phyloP scores from a whole-genome alignment of 257 asterid genomes.

The Forsythia suspensa region DNA sequence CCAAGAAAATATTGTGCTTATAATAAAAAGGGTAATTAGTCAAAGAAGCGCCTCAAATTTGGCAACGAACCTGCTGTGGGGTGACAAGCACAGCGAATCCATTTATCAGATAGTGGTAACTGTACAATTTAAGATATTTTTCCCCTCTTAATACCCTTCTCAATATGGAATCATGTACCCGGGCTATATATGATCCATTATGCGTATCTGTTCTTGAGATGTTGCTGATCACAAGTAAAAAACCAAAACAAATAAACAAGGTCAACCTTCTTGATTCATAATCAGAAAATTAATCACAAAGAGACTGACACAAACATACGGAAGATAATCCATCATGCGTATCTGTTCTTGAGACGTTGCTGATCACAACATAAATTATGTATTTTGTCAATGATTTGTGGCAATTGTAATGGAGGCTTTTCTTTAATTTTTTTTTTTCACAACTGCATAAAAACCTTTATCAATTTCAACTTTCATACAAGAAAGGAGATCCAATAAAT shows the following conservation, averaged over 20 bases:
- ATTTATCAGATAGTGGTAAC: slow-evolving; percentile 89
- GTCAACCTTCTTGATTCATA: slow-evolving; percentile 12
- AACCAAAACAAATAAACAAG: slow-evolving; percentile 7
- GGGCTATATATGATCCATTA: slow-evolving; percentile 48
- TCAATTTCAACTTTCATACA: slow-evolving; percentile 9
- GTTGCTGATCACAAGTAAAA: slow-evolving; percentile 49
- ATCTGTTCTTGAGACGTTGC: too few species aligned
- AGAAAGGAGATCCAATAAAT: not conserved
- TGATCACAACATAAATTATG: too few species aligned
- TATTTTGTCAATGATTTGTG: not conserved
- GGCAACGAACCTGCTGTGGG: slow-evolving; percentile 65
- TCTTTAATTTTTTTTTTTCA: not conserved
- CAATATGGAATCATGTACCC: slow-evolving; percentile 72
- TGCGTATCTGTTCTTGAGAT: slow-evolving; percentile 38
- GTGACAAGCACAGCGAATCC: slow-evolving; percentile 94
- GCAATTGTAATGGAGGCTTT: not conserved
- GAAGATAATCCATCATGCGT: too few species aligned
- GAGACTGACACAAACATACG: slow-evolving; percentile 11
- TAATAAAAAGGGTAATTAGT: not conserved
- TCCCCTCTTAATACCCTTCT: slow-evolving; percentile 62
- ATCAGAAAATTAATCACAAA: not conserved
- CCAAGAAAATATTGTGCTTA: not conserved
- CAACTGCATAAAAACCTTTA: not conserved
- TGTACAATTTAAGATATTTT: slow-evolving; percentile 81
- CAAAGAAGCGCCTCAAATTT: not conserved